Evolutionary conservation across 306 rosid genomes (phyloP).

Genomic region (Lathyrus oleraceus): DNA sequence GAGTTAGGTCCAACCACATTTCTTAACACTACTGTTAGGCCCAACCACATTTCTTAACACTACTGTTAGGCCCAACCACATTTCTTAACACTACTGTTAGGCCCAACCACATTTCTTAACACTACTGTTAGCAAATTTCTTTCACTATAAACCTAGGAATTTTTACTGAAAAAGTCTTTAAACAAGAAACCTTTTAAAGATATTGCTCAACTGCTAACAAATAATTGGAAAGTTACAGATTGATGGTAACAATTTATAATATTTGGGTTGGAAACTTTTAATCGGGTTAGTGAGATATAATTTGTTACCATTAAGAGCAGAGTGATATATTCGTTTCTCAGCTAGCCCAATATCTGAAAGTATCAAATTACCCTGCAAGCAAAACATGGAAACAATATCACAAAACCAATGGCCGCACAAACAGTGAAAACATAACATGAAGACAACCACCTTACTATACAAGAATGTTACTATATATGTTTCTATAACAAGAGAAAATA

Average conservation of each 20-base stretch:
- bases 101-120: too few species aligned
- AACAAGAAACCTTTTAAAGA: too few species aligned
- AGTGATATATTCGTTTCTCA: constrained; percentile 86
- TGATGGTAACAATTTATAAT: not conserved
- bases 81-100: too few species aligned
- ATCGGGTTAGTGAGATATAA: not conserved
- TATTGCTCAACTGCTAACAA: not conserved
- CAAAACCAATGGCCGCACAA: constrained; percentile 23
- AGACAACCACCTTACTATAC: not conserved
- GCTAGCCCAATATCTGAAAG: constrained; percentile 76
- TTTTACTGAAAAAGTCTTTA: not conserved
- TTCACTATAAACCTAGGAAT: not conserved
- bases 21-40: too few species aligned
- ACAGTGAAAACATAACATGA: not conserved
- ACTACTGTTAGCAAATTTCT: not conserved
- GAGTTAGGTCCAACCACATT: too few species aligned
- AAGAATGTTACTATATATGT: not conserved
- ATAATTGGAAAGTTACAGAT: not conserved
- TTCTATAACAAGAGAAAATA: not conserved
- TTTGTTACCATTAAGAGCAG: constrained; percentile 76
- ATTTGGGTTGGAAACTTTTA: not conserved
- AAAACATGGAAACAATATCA: constrained; percentile 27
- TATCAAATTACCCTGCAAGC: constrained; percentile 72
- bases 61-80: too few species aligned
- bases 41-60: too few species aligned